phyloP scores from a whole-genome alignment of 176 grass and related monocot genomes.

The Triticum aestivum region IWGSC_CS_RefSeq_v2.1 NC_057807.1:612437504-612438003 shows the following conservation, averaged over 20 bases:
- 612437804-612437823: not conserved
- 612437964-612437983: conserved; percentile 80
- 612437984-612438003: too few relatives aligned
- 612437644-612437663: conserved; percentile 20
- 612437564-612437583: not conserved
- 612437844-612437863: conserved; percentile 90
- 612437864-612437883: conserved; percentile 89
- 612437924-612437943: conserved; percentile 80
- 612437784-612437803: not conserved
- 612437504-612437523: conserved; percentile 30
- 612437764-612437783: too few relatives aligned
- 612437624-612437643: not conserved
- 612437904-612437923: conserved; percentile 90
- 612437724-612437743: conserved; percentile 86
- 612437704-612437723: conserved; percentile 71
- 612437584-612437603: not conserved
- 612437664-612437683: conserved; percentile 66
- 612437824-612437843: conserved; percentile 36
- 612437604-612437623: not conserved
- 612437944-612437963: conserved; percentile 78
- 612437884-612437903: conserved; percentile 77
- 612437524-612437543: not conserved
- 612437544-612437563: conserved; percentile 2
- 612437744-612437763: conserved; percentile 49
- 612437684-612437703: conserved; percentile 59